Conservation (phyloP, 345 rosid genomes). For the rapeseed (Brassica napus) region DNA sequence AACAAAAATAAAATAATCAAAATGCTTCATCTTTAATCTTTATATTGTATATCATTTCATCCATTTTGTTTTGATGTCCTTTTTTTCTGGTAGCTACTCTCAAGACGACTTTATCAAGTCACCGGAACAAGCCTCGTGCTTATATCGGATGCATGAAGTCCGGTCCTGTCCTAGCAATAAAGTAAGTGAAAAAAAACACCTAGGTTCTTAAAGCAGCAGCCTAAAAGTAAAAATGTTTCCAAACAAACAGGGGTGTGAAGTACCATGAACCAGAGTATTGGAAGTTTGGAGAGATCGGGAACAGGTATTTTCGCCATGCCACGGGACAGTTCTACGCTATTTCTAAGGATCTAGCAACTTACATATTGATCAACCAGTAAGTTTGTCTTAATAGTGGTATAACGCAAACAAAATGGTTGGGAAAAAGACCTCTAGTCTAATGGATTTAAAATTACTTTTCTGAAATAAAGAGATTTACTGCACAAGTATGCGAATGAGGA, state of each 20-base stretch:
- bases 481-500: slow-evolving; percentile 69
- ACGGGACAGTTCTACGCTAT: slow-evolving; percentile 91
- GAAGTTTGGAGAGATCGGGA: slow-evolving; percentile 81
- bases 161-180: slow-evolving; percentile 80
- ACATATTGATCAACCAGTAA: slow-evolving; percentile 74
- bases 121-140: slow-evolving; percentile 56
- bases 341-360: slow-evolving; percentile 77
- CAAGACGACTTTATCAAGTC: slow-evolving; percentile 51
- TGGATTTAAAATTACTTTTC: too few relatives aligned
- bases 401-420: background rate
- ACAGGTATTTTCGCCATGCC: slow-evolving; percentile 86
- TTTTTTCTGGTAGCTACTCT: slow-evolving; percentile 53
- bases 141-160: slow-evolving; percentile 97
- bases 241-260: slow-evolving; percentile 61
- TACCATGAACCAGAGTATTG: slow-evolving; percentile 90
- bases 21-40: slow-evolving; percentile 10
- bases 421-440: background rate
- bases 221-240: background rate
- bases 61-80: background rate
- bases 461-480: slow-evolving; percentile 51
- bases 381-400: slow-evolving; percentile 6
- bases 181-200: slow-evolving; percentile 46
- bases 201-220: slow-evolving; percentile 2
- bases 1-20: background rate
- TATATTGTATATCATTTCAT: background rate